These are phyloP conservation scores for Rhododendron henanense DNA, from an alignment of 148 eudicot genomes.

Conservation along the genomic window DNA sequence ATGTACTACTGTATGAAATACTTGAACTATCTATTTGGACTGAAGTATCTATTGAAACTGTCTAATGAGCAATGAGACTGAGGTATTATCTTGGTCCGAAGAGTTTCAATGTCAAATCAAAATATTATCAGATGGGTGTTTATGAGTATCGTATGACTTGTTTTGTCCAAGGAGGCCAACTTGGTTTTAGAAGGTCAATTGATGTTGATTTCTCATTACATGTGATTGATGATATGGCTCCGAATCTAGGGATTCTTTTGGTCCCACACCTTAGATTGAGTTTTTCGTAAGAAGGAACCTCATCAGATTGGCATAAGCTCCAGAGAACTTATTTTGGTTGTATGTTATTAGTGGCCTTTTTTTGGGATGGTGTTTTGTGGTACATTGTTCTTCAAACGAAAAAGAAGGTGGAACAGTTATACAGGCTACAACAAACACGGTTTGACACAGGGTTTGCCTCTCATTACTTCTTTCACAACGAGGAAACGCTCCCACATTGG, in stretches of 20 bases:
- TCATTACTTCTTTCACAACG: not conserved
- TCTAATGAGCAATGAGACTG: too few species aligned
- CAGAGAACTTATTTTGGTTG: not conserved
- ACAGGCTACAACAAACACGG: too few species aligned
- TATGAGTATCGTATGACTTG: not conserved
- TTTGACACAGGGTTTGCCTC: too few species aligned
- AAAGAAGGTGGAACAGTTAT: not conserved
- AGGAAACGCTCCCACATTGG: not conserved
- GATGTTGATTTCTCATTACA: not conserved
- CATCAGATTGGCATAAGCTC: not conserved
- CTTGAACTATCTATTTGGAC: not conserved
- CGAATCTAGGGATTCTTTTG: not conserved
- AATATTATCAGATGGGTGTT: not conserved
- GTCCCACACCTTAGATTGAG: not conserved
- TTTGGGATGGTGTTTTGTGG: not conserved
- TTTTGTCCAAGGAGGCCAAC: not conserved
- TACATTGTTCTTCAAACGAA: not conserved
- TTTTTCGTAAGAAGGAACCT: not conserved
- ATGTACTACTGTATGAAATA: not conserved
- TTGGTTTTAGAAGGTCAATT: not conserved
- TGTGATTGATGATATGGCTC: not conserved
- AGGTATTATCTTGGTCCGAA: not conserved
- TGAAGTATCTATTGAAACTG: not conserved
- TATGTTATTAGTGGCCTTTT: not conserved
- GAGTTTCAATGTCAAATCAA: not conserved